Conservation (phyloP, 164 flowering plant species). For the Nymphaea thermarum region DNA sequence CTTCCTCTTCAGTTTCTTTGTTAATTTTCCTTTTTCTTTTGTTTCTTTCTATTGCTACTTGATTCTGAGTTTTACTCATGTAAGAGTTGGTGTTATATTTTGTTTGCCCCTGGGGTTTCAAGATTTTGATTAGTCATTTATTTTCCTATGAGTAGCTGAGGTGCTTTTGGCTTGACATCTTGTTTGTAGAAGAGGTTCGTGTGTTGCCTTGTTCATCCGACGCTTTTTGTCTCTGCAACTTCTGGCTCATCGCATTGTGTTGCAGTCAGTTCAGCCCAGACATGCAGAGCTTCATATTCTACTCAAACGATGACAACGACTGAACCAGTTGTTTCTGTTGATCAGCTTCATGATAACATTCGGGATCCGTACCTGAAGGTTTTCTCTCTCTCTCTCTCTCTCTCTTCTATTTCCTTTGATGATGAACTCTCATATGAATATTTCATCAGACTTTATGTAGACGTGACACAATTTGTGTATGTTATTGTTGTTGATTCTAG, state of each 20-base stretch:
- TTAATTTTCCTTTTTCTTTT: neutral
- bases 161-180: neutral
- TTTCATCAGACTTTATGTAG: too few relatives aligned
- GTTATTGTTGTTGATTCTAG: too few relatives aligned
- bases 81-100: too few relatives aligned
- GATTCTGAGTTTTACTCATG: neutral
- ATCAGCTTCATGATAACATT: constrained; percentile 87
- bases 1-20: too few relatives aligned
- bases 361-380: constrained; percentile 83
- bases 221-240: constrained; percentile 11
- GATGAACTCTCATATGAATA: too few relatives aligned
- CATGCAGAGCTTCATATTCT: constrained; percentile 28
- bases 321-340: constrained; percentile 93
- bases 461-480: too few relatives aligned
- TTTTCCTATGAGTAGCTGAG: neutral
- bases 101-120: too few relatives aligned
- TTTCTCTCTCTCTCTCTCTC: neutral
- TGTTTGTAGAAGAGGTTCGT: constrained; percentile 42
- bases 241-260: constrained; percentile 12
- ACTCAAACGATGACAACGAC: constrained; percentile 36
- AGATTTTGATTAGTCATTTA: too few relatives aligned
- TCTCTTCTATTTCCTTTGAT: neutral
- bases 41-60: neutral
- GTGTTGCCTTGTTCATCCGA: constrained; percentile 11
- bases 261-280: constrained; percentile 29